Base-by-base conservation (phyloP, 352 stramenopile species). In the Pythium phragmitis region DNA sequence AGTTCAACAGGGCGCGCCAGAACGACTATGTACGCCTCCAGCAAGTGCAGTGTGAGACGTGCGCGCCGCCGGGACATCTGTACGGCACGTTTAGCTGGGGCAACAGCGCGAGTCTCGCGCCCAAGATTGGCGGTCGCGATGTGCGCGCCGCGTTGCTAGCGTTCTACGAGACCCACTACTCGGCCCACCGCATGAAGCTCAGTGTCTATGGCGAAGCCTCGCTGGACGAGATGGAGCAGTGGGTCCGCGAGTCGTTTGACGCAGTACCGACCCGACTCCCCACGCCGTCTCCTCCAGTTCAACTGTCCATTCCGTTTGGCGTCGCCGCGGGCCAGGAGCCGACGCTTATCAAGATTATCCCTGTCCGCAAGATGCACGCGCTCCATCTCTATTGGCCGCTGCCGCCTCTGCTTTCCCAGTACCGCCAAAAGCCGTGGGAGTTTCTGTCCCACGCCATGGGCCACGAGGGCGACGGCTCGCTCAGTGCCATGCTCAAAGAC, bases 21-120 rank as follows among this genome's bases (percentile, higher is more conserved):
- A 72, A 80, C 60, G 75, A 82, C 49, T 76, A 68, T 49, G 69
- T 76, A 56, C 69, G 72, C 2, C 57, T 80, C 45, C 71, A 80
- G 64, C 74, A 82, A 60, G 71, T 82, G 36, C 60, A 73, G 54
- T 78, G 70, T 41, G 70, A 75, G 42, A 73, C 67, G 7, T 61
- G 64, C 26, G 46, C 30, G 17, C 7, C 30, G 14, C 7, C 16
- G 0, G 68, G 54, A 1, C 39, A 60, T 43, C 13, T 28, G 36
- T 91, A 79, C 71, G 54, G 73, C 36, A 69, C 71, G 21, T 94
- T 94, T 54, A 70, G 69, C 46, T 91, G 79, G 76, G 85, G 85
- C 28, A 92, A 89, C 73, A 58, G 57, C 7, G 45, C 63, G 23
- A 87, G 67, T 47, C 69, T 89, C 17, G 48, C 54, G 12, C 75